These are phyloP conservation scores for Paramecium tetraurelia DNA, from an alignment of 73 alveolate species.

Conservation along the genomic window DNA sequence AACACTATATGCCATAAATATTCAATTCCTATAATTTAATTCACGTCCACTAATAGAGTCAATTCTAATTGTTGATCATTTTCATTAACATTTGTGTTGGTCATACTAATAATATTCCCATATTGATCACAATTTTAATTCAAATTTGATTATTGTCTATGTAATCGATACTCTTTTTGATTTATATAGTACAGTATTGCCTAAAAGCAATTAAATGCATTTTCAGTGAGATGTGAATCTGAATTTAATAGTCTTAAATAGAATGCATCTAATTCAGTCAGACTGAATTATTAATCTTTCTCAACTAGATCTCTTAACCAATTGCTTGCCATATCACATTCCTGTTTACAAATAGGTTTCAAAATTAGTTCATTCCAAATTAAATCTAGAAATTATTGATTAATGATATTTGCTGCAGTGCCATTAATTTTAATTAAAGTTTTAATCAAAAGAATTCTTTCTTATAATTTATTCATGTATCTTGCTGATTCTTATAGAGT, in stretches of 20 bases:
- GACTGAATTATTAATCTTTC: not conserved
- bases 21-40: not conserved
- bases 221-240: not conserved
- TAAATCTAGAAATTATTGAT: not conserved
- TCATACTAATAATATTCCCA: not conserved
- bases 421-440: not conserved
- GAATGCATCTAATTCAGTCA: not conserved
- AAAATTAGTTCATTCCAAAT: conserved; percentile 35
- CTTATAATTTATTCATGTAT: conserved; percentile 37
- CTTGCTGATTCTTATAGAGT: not conserved
- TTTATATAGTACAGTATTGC: not conserved
- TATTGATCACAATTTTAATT: not conserved
- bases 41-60: not conserved
- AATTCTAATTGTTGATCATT: not conserved
- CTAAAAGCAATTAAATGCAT: conserved; percentile 12
- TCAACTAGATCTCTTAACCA: conserved; percentile 41
- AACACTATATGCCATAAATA: conserved; percentile 34
- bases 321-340: conserved; percentile 16
- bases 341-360: not conserved
- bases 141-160: not conserved
- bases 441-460: not conserved
- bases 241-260: not conserved
- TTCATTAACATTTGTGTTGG: not conserved
- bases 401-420: not conserved
- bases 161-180: not conserved